These are phyloP conservation scores for Scutellaria barbata DNA, from an alignment of 257 asterid species.

Conservation along the genomic window DNA sequence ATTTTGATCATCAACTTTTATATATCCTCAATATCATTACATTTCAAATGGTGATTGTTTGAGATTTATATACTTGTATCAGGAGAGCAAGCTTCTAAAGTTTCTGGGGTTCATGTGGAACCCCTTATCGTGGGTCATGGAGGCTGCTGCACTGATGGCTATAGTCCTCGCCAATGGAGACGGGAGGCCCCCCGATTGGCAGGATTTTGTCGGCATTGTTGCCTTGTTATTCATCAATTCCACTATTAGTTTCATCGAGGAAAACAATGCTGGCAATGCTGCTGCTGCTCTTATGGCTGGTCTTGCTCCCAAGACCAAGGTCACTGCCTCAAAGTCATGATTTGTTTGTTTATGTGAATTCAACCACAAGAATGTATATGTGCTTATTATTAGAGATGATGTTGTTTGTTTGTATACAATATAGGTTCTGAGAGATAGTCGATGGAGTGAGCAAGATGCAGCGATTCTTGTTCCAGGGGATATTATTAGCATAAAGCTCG, in stretches of 20 bases:
- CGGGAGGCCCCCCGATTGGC: constrained; percentile 84
- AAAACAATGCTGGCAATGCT: constrained; percentile 92
- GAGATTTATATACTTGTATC: not conserved
- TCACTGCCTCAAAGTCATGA: constrained; percentile 7
- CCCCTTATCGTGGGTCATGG: constrained; percentile 97
- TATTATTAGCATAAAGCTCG: constrained; percentile 81
- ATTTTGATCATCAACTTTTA: not conserved
- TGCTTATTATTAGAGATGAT: not conserved
- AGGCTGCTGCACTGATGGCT: constrained; percentile 94
- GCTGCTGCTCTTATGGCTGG: constrained; percentile 98
- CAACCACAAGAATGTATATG: not conserved
- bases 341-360: too few relatives aligned
- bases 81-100: constrained; percentile 89
- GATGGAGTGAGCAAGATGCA: constrained; percentile 95
- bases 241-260: constrained; percentile 86
- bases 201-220: constrained; percentile 81
- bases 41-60: not conserved
- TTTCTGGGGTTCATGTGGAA: constrained; percentile 97
- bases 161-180: constrained; percentile 82
- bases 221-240: constrained; percentile 84
- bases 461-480: constrained; percentile 90
- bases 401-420: not conserved
- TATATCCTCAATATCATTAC: not conserved
- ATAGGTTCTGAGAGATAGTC: constrained; percentile 81
- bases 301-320: constrained; percentile 93